A percentile compares a stretch with the other conserved stretches of the same genome.
phyloP scores from a whole-genome alignment of 2,329 filamentous ascomycete species.

The Xylariomycetidae sp. region DNA sequence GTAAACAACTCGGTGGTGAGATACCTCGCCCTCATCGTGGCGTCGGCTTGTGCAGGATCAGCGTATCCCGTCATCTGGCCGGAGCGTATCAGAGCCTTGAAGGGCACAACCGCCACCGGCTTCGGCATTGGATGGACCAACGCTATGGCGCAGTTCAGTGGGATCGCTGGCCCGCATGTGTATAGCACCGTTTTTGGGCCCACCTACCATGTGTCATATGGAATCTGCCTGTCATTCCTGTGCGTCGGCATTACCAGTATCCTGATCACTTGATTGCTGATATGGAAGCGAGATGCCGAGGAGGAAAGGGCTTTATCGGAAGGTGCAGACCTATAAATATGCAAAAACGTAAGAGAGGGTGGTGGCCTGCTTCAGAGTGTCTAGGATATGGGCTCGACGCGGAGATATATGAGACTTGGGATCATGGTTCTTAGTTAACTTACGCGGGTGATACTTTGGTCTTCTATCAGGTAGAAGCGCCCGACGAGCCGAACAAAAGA shows the following conservation, averaged over 20 bases:
- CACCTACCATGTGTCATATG: conserved; percentile 31
- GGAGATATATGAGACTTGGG: too few species aligned
- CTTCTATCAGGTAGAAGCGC: too few species aligned
- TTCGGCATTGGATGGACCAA: conserved; percentile 38
- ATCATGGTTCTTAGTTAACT: too few species aligned
- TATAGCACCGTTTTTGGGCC: conserved; percentile 36
- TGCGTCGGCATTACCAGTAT: conserved; percentile 16
- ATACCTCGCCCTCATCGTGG: conserved; percentile 32
- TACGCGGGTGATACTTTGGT: too few species aligned
- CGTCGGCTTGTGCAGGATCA: conserved; percentile 31
- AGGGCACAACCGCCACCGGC: conserved; percentile 35
- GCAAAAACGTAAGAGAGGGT: too few species aligned
- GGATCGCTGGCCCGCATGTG: conserved; percentile 35
- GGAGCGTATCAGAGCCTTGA: conserved; percentile 35
- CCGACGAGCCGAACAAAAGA: too few species aligned
- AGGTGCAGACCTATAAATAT: too few species aligned
- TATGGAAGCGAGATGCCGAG: conserved; percentile 16
- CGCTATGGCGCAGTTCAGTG: conserved; percentile 37
- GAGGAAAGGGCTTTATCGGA: too few species aligned
- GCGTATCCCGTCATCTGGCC: conserved; percentile 40
- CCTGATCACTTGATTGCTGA: conserved; percentile 18
- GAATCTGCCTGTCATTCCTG: conserved; percentile 26
- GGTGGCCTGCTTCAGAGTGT: too few species aligned
- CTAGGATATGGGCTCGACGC: too few species aligned
- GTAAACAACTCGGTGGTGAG: conserved; percentile 29